Conservation (phyloP, 495 filamentous ascomycete genomes). For the Massariosphaeria phaeospora region DNA sequence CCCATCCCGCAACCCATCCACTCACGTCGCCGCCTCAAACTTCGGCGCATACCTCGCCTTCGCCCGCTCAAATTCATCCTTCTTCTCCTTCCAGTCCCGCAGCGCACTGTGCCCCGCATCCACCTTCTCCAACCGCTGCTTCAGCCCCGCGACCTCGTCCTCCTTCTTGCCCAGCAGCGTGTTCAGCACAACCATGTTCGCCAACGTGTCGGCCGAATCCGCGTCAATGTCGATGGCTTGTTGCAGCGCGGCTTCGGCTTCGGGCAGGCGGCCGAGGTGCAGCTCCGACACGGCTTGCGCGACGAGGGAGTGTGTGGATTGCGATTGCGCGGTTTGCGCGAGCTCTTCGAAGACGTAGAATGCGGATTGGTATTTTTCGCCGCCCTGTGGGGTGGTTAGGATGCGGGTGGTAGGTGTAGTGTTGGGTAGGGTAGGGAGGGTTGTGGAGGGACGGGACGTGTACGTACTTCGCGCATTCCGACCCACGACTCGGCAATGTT, state of each 20-base stretch:
- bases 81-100: slow-evolving; percentile 38
- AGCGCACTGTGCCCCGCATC: slow-evolving; percentile 35
- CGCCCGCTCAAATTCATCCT: slow-evolving; percentile 40
- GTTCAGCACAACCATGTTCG: slow-evolving; percentile 74
- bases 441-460: slow-evolving; percentile 40
- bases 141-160: slow-evolving; percentile 57
- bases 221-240: slow-evolving; percentile 72
- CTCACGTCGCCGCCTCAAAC: slow-evolving; percentile 33
- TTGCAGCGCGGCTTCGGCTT: slow-evolving; percentile 80
- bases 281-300: slow-evolving; percentile 89
- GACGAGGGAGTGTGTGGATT: slow-evolving; percentile 60
- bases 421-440: too few relatives aligned
- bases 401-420: not conserved
- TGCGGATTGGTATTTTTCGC: slow-evolving; percentile 91
- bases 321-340: slow-evolving; percentile 72
- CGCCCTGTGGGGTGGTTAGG: slow-evolving; percentile 56
- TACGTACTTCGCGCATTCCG: slow-evolving; percentile 74
- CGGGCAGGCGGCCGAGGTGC: slow-evolving; percentile 81
- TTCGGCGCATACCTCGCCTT: slow-evolving; percentile 40
- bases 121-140: slow-evolving; percentile 33
- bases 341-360: slow-evolving; percentile 99
- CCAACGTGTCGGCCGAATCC: slow-evolving; percentile 65
- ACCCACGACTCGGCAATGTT: slow-evolving; percentile 96
- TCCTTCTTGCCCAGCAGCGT: slow-evolving; percentile 70
- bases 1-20: not conserved